phyloP scores from a whole-genome alignment of 805 yeast species.

The Candida alai region DNA sequence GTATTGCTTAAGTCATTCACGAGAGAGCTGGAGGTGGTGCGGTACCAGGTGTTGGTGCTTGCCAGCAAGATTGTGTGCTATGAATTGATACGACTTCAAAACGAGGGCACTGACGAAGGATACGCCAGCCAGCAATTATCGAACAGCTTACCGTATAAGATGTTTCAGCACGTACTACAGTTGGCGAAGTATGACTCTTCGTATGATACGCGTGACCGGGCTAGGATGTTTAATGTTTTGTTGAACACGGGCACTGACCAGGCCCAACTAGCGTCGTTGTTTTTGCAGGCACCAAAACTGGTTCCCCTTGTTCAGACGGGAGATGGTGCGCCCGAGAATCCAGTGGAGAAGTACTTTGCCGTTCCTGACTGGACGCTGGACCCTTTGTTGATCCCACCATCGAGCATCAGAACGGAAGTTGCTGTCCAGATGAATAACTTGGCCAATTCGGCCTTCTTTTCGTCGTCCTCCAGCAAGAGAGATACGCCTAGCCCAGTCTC shows the following conservation, averaged over 20 bases:
- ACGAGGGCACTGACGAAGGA: constrained; percentile 13
- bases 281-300: constrained; percentile 77
- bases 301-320: constrained; percentile 40
- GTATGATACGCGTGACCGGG: constrained; percentile 79
- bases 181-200: constrained; percentile 70
- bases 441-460: constrained; percentile 14
- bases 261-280: constrained; percentile 60
- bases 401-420: constrained; percentile 27
- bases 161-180: constrained; percentile 61
- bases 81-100: constrained; percentile 43
- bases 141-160: constrained; percentile 29
- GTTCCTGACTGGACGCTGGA: constrained; percentile 46
- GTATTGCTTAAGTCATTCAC: constrained; percentile 50
- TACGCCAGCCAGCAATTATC: constrained; percentile 11
- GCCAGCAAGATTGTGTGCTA: constrained; percentile 69
- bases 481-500: constrained; percentile 19
- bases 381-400: constrained; percentile 23
- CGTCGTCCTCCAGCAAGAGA: constrained; percentile 14
- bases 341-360: constrained; percentile 18
- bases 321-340: constrained; percentile 10
- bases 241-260: constrained; percentile 41
- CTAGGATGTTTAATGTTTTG: constrained; percentile 66
- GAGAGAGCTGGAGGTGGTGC: constrained; percentile 51
- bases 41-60: constrained; percentile 66
- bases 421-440: constrained; percentile 15